Evolutionary conservation across 176 grass and related monocot species (phyloP), one percentile per base, ranked within the genome.

Genomic region (Carex pumila): DNA sequence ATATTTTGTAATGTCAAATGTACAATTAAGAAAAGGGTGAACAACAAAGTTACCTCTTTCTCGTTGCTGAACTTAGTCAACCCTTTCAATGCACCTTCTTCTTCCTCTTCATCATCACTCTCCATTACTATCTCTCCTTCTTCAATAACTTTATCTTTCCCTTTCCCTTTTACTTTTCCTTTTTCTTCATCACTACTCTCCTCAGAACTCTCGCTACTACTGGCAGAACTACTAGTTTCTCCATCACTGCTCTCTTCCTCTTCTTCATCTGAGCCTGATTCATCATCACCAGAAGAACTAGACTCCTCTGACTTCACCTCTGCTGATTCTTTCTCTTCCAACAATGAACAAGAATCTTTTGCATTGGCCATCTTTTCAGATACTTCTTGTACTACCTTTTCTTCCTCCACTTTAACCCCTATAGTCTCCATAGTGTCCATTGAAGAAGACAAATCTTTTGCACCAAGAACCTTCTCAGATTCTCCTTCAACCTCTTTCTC

Each of bases 81-180:
- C 2, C 86, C 86, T 86, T 86, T 98, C 0, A 82, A 81, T 17
- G 37, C 57, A 1, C 21, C 79, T 81, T 81, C 83, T 63, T 68
- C 70, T 39, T 84, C 86, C 45, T 91, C 91, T 30, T 89, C 79
- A 4, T 69, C 84, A 19, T 96, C 90, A 3, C 70, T 84, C 30
- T 64, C 79, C 55, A 81, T 61, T 18, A 87, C 32, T 74, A 98
- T 87, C 73, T 94, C 92, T 11, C 89, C 87, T 85, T 98, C 92
- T 79, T 98, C 95, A 34, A 98, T 36, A 25, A 91, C 84, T 73
- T 86, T 65, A 83, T 29, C 71, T 50, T 62, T 65, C 31, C 17
- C 64, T 50, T 62, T 65, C 31, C 17, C 64, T 71, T 8, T 84
- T 58, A 6, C 70, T 71, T 61, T 76, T 2, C 37, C 80, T 73